Conservation (phyloP, 2,329 filamentous ascomycete genomes). For the Blastomyces percursus region DNA sequence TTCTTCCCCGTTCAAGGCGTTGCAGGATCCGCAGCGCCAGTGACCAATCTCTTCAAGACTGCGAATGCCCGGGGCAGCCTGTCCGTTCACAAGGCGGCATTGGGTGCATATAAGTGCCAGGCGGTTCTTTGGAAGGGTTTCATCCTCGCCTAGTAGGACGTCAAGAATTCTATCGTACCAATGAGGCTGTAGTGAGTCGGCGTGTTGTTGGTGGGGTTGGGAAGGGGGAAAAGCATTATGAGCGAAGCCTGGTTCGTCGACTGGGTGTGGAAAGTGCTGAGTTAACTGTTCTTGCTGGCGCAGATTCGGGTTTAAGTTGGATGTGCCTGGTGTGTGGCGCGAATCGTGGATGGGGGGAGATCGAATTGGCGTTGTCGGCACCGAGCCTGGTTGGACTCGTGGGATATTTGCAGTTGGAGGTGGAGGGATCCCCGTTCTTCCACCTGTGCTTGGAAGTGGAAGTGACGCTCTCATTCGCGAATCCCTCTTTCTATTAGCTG, state of each 20-base stretch:
- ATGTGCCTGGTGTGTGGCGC: slow-evolving; percentile 12
- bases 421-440: slow-evolving; percentile 46
- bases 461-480: slow-evolving; percentile 17
- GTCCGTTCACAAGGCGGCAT: slow-evolving; percentile 87
- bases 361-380: slow-evolving; percentile 19
- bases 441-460: slow-evolving; percentile 19
- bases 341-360: slow-evolving; percentile 16
- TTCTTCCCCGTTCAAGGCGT: slow-evolving; percentile 67
- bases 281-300: slow-evolving; percentile 11
- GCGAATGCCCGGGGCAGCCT: slow-evolving; percentile 78
- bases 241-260: slow-evolving; percentile 36
- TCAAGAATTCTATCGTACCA: slow-evolving; percentile 97
- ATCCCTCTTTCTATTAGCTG: slow-evolving; percentile 18
- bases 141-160: slow-evolving; percentile 85
- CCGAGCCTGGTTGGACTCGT: slow-evolving; percentile 15
- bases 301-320: slow-evolving; percentile 6
- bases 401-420: slow-evolving; percentile 57
- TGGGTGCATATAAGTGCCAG: slow-evolving; percentile 72
- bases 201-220: slow-evolving; percentile 22
- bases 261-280: slow-evolving; percentile 15
- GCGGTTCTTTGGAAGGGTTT: slow-evolving; percentile 82
- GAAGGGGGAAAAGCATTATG: slow-evolving; percentile 36
- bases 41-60: slow-evolving; percentile 65
- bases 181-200: slow-evolving; percentile 39
- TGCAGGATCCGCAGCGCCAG: slow-evolving; percentile 86